phyloP scores from a whole-genome alignment of 108 stramenopile genomes.

The Cylindrotheca fusiformis region DNA sequence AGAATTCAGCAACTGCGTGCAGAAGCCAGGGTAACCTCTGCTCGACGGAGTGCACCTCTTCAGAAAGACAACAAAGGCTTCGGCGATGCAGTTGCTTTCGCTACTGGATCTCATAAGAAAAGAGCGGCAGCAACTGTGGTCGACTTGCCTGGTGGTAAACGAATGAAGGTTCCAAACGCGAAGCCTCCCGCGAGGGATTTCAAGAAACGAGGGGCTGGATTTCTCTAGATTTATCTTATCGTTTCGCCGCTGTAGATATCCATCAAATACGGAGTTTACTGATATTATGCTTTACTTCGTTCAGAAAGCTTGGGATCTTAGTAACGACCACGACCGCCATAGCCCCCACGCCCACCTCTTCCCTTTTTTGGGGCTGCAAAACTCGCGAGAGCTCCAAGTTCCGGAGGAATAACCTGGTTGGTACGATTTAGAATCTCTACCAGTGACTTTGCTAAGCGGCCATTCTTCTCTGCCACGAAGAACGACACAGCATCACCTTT shows the following conservation, averaged over 20 bases:
- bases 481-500: conserved; percentile 93
- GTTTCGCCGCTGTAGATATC: conserved; percentile 2
- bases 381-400: conserved; percentile 50
- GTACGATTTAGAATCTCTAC: conserved; percentile 80
- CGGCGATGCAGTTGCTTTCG: conserved; percentile 42
- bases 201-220: no score
- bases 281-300: no score
- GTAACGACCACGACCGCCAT: conserved; percentile 56
- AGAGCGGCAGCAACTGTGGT: conserved; percentile 12
- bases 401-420: conserved; percentile 64
- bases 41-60: conserved; percentile 12
- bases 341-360: conserved; percentile 50
- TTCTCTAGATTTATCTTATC: no score
- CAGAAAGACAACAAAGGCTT: conserved; percentile 15
- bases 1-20: conserved; percentile 32
- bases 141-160: conserved; percentile 29
- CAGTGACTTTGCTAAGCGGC: conserved; percentile 78
- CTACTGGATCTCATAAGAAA: conserved; percentile 13
- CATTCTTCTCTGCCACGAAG: conserved; percentile 92
- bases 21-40: conserved; percentile 32
- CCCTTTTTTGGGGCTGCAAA: conserved; percentile 32
- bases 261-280: conserved; percentile 16
- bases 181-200: no score
- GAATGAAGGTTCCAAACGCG: conserved; percentile 32
- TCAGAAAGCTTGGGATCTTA: no score